Percentiles rank a stretch among this genome's conserved stretches.
These are phyloP conservation scores for Phytophthora pluvialis DNA, from an alignment of 352 stramenopile species.

Conservation along the genomic window DNA sequence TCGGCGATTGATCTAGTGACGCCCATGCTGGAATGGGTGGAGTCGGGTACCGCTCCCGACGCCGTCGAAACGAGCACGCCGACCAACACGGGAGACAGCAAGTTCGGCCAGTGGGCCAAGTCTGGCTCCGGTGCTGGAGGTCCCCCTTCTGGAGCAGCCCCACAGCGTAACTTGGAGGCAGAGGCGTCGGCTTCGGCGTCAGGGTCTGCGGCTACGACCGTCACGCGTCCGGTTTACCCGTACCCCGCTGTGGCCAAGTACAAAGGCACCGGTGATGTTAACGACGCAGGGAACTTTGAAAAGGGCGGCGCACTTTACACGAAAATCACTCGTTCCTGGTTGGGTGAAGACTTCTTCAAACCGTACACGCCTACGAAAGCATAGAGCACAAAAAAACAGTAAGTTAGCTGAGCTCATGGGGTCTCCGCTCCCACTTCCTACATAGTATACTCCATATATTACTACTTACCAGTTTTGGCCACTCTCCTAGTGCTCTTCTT, in stretches of 20 bases:
- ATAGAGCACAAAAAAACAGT: constrained; percentile 4
- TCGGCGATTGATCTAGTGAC: constrained; percentile 50
- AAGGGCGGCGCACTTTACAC: constrained; percentile 40
- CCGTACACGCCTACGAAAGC: constrained; percentile 29
- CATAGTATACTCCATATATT: not conserved
- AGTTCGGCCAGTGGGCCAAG: constrained; percentile 40
- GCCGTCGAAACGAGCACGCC: constrained; percentile 37
- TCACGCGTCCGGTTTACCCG: constrained; percentile 38
- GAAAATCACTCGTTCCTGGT: constrained; percentile 36
- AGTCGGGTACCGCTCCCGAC: constrained; percentile 36
- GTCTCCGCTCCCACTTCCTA: not conserved
- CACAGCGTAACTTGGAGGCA: constrained; percentile 18
- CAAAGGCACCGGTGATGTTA: constrained; percentile 33
- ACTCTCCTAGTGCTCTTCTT: no score
- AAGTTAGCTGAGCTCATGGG: constrained; percentile 1
- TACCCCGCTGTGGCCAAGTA: constrained; percentile 42
- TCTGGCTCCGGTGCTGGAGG: constrained; percentile 19
- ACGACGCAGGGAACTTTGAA: constrained; percentile 39
- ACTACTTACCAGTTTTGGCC: not conserved
- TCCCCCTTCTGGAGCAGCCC: constrained; percentile 10
- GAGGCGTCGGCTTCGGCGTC: constrained; percentile 26
- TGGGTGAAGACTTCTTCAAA: constrained; percentile 37
- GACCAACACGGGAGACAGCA: constrained; percentile 18
- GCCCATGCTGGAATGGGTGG: constrained; percentile 54
- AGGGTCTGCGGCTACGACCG: constrained; percentile 29